Base-by-base conservation (phyloP, 345 rosid genomes). In the Camelina laxa region DNA sequence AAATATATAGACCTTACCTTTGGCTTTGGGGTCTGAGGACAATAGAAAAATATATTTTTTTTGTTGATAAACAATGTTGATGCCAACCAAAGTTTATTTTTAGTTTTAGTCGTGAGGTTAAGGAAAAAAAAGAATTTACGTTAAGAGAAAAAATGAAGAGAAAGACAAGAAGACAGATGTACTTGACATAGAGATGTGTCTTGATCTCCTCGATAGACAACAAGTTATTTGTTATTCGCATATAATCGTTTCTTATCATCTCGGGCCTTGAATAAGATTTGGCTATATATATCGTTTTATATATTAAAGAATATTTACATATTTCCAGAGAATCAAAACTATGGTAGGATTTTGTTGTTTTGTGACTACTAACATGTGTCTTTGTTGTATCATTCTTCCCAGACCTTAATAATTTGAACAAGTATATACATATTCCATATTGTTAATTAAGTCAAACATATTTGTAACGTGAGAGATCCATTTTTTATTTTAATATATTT, bases 101-200 rank as follows among this genome's bases (percentile, higher is more conserved):
- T 41, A 8, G 3, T 61, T 61, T 38, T 20, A 20, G 48, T n/a
- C 12, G 27, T 12, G 33, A 21, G n/a, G n/a, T 48, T 16, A 53
- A 11, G 14, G 24, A 0, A 5, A 14, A 4, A 3, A 7, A 60
- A n/a, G n/a, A 5, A 36, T 1, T 17, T 12, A 36, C 13, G 53
- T 68, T 58, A 77, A 58, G 61, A 59, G 7, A 57, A 58, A 27
- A 56, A 14, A 36, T 10, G 24, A 36, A 49, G 60, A 72, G 49
- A 59, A 60, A 44, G 65, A 72, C 72, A 72, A 72, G 65, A 53
- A 67, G 78, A 78, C 78, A 78, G 81, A 73, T 78, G 81, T 60
- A 58, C 69, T 65, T 49, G 72, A 60, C 76, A 65, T 39, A 58
- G 20, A 77, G 67, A 60, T 78, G 41, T 78, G 81, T 59, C 77